phyloP scores from a whole-genome alignment of 2,329 filamentous ascomycete genomes.

The Alternaria viburni region DNA sequence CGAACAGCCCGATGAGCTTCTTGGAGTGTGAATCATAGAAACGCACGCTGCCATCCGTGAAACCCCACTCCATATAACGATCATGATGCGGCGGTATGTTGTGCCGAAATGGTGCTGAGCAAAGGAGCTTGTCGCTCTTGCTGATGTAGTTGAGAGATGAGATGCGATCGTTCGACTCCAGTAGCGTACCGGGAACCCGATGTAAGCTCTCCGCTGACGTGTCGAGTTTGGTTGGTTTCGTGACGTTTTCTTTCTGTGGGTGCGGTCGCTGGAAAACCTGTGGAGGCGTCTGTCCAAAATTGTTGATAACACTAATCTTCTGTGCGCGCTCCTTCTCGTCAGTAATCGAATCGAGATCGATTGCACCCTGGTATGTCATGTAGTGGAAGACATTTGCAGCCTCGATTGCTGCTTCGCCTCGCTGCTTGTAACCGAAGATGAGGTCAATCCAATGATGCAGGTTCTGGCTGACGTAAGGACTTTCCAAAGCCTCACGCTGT shows the following conservation, averaged over 20 bases:
- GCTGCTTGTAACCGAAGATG: conserved; percentile 92
- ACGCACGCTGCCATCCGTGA: conserved; percentile 87
- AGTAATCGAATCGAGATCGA: conserved; percentile 87
- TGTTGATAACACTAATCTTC: conserved; percentile 95
- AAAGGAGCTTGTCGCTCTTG: conserved; percentile 82
- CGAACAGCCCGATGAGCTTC: conserved; percentile 84
- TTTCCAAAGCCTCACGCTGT: conserved; percentile 93
- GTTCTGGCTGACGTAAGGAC: conserved; percentile 86
- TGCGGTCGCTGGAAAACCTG: conserved; percentile 89
- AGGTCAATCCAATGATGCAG: conserved; percentile 96
- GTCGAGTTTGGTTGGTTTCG: conserved; percentile 75
- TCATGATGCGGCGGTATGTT: conserved; percentile 88
- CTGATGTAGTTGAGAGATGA: conserved; percentile 77
- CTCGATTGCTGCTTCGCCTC: conserved; percentile 88
- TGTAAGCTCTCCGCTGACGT: conserved; percentile 77
- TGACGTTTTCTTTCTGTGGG: conserved; percentile 71
- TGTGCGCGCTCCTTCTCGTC: conserved; percentile 86
- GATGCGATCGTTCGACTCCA: conserved; percentile 79
- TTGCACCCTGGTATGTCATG: conserved; percentile 91
- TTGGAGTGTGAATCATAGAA: conserved; percentile 87
- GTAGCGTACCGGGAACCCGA: conserved; percentile 77
- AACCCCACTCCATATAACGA: conserved; percentile 95
- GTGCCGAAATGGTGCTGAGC: conserved; percentile 80
- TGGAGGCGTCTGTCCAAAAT: conserved; percentile 96
- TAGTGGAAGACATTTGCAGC: conserved; percentile 95